Conservation (phyloP, 2,329 filamentous ascomycete genomes). For the Colletotrichum lupini region DNA sequence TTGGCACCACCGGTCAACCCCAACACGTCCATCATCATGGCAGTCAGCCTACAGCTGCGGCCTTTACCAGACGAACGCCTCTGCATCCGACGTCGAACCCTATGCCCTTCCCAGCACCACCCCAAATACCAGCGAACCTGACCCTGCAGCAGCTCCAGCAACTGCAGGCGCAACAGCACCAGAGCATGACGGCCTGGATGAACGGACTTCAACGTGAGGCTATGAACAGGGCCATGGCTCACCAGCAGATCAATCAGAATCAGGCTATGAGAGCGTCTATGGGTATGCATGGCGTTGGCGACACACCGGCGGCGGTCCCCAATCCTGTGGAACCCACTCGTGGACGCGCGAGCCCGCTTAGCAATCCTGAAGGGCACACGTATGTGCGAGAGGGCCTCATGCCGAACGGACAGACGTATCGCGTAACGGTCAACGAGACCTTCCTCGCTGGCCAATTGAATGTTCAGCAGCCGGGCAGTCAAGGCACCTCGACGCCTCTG, state of each 20-base stretch:
- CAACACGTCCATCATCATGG: slow-evolving; percentile 39
- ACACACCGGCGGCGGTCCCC: slow-evolving; percentile 40
- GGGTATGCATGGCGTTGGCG: slow-evolving; percentile 54
- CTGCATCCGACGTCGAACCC: slow-evolving; percentile 41
- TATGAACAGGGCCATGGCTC: slow-evolving; percentile 52
- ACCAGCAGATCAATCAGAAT: slow-evolving; percentile 56
- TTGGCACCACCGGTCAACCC: slow-evolving; percentile 40
- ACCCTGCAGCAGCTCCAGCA: slow-evolving; percentile 36
- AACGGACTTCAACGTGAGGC: slow-evolving; percentile 60
- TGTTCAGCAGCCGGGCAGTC: slow-evolving; percentile 22
- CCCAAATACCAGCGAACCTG: slow-evolving; percentile 39
- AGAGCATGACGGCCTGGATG: slow-evolving; percentile 57
- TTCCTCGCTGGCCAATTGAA: slow-evolving; percentile 23
- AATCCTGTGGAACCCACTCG: slow-evolving; percentile 39
- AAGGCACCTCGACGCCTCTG: slow-evolving; percentile 38
- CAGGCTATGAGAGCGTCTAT: slow-evolving; percentile 54
- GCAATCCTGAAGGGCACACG: slow-evolving; percentile 32
- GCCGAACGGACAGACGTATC: slow-evolving; percentile 36
- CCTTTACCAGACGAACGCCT: slow-evolving; percentile 43
- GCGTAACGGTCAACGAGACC: slow-evolving; percentile 36
- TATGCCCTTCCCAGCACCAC: slow-evolving; percentile 46
- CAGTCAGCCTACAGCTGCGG: slow-evolving; percentile 42
- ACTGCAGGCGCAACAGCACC: slow-evolving; percentile 47
- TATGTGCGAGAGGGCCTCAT: slow-evolving; percentile 33
- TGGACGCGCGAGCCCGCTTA: slow-evolving; percentile 45